Evolutionary conservation across 441 rosid genomes (phyloP).

Genomic region (Breynia disticha): DNA sequence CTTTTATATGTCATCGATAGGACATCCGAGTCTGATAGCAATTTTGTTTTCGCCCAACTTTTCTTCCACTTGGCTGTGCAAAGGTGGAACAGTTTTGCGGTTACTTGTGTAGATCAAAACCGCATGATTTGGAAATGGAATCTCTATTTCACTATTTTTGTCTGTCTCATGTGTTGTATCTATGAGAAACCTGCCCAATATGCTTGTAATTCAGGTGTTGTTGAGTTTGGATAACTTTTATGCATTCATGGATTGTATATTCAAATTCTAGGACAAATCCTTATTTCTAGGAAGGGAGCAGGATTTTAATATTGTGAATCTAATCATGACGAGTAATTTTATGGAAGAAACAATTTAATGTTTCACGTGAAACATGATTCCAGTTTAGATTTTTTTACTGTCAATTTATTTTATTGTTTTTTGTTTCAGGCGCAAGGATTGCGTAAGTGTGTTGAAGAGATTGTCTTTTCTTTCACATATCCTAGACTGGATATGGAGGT

Average conservation of each 20-base stretch:
- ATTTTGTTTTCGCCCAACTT: neutral
- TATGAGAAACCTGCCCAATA: neutral
- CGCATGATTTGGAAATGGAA: too few species aligned
- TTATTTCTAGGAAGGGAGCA: neutral
- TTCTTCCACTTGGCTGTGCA: too few species aligned
- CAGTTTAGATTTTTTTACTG: neutral
- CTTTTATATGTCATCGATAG: neutral
- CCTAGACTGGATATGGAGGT: constrained; percentile 97
- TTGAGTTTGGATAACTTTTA: neutral
- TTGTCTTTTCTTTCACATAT: constrained; percentile 70
- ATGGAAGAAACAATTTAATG: too few species aligned
- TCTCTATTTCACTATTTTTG: too few species aligned
- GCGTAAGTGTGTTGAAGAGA: constrained; percentile 79
- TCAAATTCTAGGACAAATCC: neutral
- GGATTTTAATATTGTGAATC: neutral
- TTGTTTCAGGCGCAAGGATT: constrained; percentile 48
- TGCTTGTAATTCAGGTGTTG: neutral
- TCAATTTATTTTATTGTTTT: constrained; percentile 4
- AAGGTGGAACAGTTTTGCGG: too few species aligned
- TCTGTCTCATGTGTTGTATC: too few species aligned
- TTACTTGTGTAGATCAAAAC: too few species aligned
- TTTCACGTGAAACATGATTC: too few species aligned
- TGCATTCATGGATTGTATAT: neutral
- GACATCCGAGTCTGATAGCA: neutral
- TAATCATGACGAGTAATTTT: too few species aligned